Evolutionary conservation across 169 alveolate species (phyloP).

Genomic region (Perkinsus chesapeaki): DNA sequence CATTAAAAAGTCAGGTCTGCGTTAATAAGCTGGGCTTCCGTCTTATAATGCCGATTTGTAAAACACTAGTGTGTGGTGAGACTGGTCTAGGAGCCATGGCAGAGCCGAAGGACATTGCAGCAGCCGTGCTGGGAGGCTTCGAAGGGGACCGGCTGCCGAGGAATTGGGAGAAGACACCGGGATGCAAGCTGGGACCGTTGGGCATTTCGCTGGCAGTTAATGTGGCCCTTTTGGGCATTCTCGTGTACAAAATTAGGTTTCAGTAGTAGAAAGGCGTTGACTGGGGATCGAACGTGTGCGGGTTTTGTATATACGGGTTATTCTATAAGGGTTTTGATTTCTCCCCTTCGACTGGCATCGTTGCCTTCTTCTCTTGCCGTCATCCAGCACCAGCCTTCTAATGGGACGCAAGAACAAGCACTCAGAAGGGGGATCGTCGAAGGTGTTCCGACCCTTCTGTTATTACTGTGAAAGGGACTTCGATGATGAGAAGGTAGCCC

Average conservation of each 20-base stretch:
- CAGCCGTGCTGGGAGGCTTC: background rate
- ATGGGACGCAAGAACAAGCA: constrained; percentile 4
- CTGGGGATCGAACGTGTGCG: background rate
- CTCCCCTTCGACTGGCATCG: background rate
- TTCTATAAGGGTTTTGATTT: background rate
- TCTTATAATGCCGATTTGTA: background rate
- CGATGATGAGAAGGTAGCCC: background rate
- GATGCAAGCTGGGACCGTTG: background rate
- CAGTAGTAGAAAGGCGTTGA: background rate
- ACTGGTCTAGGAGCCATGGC: background rate
- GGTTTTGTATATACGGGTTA: background rate
- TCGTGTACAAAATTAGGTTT: background rate
- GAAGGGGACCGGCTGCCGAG: background rate
- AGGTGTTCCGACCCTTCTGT: background rate
- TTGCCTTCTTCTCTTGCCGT: background rate
- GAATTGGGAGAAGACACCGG: background rate
- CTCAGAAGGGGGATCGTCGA: background rate
- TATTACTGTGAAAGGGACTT: background rate
- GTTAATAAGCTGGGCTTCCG: background rate
- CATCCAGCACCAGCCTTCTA: background rate
- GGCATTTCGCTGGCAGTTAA: background rate
- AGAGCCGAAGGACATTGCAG: background rate
- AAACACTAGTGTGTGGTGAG: background rate
- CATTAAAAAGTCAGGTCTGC: background rate
- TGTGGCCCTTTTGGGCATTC: background rate